phyloP scores from a whole-genome alignment of 352 stramenopile species.

The Globisporangium radiosum region DNA sequence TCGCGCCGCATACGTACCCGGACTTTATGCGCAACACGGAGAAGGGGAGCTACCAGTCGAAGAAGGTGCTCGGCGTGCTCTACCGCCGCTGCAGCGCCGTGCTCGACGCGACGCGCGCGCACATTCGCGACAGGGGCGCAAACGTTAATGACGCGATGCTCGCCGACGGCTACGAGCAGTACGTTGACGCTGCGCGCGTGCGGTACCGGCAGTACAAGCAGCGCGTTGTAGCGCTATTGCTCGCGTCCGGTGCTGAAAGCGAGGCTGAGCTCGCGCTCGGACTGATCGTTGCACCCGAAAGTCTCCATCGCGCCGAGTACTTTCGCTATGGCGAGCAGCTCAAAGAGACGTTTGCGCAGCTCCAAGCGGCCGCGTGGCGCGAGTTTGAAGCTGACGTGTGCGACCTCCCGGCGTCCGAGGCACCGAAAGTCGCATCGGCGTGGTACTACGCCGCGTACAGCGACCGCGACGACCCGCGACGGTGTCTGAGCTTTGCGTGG shows the following conservation, averaged over 20 bases:
- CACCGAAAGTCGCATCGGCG: constrained; percentile 42
- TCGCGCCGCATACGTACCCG: constrained; percentile 53
- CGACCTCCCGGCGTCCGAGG: constrained; percentile 13
- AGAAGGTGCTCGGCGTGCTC: constrained; percentile 68
- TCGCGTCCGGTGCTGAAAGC: constrained; percentile 51
- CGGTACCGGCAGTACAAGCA: constrained; percentile 71
- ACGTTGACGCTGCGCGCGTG: constrained; percentile 26
- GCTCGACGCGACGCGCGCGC: constrained; percentile 32
- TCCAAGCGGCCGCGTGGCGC: constrained; percentile 36
- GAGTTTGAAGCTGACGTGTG: constrained; percentile 37
- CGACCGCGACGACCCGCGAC: constrained; percentile 25
- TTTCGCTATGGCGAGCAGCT: constrained; percentile 73
- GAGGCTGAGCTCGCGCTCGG: constrained; percentile 70
- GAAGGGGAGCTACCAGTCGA: constrained; percentile 57
- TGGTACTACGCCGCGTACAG: constrained; percentile 66
- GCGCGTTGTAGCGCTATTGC: constrained; percentile 36
- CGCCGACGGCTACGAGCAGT: constrained; percentile 38
- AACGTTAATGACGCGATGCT: constrained; percentile 51
- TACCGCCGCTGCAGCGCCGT: constrained; percentile 59
- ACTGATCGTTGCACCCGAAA: constrained; percentile 59
- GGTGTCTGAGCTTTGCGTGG: constrained; percentile 65
- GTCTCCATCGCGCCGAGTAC: constrained; percentile 61
- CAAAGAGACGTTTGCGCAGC: constrained; percentile 50
- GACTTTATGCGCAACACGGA: constrained; percentile 80
- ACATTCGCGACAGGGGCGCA: constrained; percentile 9